Evolutionary conservation across 306 rosid genomes (phyloP), one percentile per base, ranked within the genome.

Genomic region (Senna tora): DNA sequence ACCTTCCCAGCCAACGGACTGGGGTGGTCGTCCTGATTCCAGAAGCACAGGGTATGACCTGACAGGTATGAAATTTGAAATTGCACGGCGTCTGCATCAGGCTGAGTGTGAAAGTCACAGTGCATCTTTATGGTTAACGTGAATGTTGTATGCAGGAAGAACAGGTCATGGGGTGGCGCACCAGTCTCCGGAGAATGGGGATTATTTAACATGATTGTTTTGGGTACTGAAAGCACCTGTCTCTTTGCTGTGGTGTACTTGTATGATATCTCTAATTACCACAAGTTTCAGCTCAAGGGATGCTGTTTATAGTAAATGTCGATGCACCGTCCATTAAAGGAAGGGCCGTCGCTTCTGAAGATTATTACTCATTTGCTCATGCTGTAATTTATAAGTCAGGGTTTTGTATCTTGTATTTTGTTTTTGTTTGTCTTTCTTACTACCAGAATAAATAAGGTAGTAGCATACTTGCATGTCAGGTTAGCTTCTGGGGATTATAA

Each of bases 181-280:
- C 67, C 98, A 88, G 28, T 90, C 97, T 73, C 97, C 92, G 0
- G 94, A 89, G 84, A 93, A 93, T 20, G 94, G 97, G 34, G 98
- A 91, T 78, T 91, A 87, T 34, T 17, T 92, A 82, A 41, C 91
- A 89, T 91, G 75, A 90, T 79, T n/a, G 62, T 33, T 30, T 66
- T 65, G 66, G 75, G 72, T 65, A 51, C 69, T 36, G 75, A 69
- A 60, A 70, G 67, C 84, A 51, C 19, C 45, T 45, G 64, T 81
- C 15, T 38, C 43, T n/a, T 10, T 33, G 74, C 22, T 38, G 70
- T 47, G 63, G 80, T 75, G 80, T 75, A 86, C 71, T 58, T 93
- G 90, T 87, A 87, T 83, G 72, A 88, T 88, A 87, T 84, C 81
- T 39, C 79, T 79, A 68, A 73, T 75, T 58, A 74, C 80, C 82